Evolutionary conservation across 2,329 filamentous ascomycete genomes (phyloP).

Genomic region (Xylariaceae sp.): DNA sequence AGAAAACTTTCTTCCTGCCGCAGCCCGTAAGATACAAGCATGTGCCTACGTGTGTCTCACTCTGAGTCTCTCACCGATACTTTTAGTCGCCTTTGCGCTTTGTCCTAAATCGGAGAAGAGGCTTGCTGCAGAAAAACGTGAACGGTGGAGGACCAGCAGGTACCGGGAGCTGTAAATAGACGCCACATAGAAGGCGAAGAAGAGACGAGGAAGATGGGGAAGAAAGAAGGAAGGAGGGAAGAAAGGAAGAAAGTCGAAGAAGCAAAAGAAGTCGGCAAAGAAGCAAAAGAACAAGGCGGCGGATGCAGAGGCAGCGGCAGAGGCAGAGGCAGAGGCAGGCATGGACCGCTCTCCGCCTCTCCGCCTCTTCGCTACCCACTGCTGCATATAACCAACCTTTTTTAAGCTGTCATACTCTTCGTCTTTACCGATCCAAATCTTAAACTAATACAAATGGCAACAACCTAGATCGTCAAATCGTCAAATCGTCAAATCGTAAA

Average conservation of each 20-base stretch:
- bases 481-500: conserved; percentile 5
- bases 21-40: conserved; percentile 19
- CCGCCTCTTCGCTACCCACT: conserved; percentile 14
- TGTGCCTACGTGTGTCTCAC: conserved; percentile 30
- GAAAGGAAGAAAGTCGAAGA: conserved; percentile 2
- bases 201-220: background rate
- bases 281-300: background rate
- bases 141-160: background rate
- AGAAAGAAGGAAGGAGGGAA: background rate
- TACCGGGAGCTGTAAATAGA: background rate
- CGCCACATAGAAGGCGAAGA: background rate
- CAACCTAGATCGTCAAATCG: conserved; percentile 8
- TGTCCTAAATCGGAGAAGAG: conserved; percentile 31
- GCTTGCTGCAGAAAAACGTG: conserved; percentile 28
- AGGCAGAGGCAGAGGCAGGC: background rate
- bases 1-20: conserved; percentile 17
- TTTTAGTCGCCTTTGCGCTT: conserved; percentile 25
- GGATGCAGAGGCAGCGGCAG: background rate
- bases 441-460: conserved; percentile 12
- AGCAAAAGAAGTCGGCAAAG: background rate
- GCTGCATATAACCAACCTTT: conserved; percentile 13
- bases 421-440: conserved; percentile 15
- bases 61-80: conserved; percentile 31
- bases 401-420: background rate
- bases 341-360: conserved; percentile 26